Conservation (phyloP, 768 basidiomycete genomes). For the Amanita molliuscula region DNA sequence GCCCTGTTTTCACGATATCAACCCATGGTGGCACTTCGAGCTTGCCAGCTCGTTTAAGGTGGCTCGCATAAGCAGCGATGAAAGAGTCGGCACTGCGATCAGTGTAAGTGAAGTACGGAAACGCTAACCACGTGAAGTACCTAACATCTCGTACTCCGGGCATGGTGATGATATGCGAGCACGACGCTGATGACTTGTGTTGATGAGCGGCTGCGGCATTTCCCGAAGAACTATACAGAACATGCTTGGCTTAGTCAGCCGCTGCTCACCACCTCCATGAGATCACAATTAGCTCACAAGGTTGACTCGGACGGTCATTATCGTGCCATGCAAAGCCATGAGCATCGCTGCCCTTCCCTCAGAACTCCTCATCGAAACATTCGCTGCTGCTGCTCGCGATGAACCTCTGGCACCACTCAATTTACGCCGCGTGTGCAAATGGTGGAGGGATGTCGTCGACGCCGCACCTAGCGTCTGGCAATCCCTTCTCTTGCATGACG, state of each 20-base stretch:
- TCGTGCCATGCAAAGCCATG: neutral
- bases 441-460: conserved; percentile 47
- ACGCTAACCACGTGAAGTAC: conserved; percentile 25
- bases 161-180: conserved; percentile 43
- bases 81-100: conserved; percentile 77
- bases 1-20: conserved; percentile 96
- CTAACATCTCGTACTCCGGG: conserved; percentile 79
- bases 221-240: conserved; percentile 34
- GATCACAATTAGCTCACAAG: conserved; percentile 11
- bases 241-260: conserved; percentile 7
- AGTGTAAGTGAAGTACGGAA: conserved; percentile 11
- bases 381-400: conserved; percentile 31
- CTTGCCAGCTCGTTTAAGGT: conserved; percentile 97
- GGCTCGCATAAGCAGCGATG: conserved; percentile 89
- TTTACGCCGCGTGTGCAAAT: conserved; percentile 42
- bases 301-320: neutral
- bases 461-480: conserved; percentile 55
- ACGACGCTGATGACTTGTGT: conserved; percentile 41
- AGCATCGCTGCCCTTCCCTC: conserved; percentile 31
- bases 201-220: conserved; percentile 32
- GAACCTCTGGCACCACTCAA: conserved; percentile 38
- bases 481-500: conserved; percentile 39
- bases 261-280: neutral
- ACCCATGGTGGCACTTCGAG: conserved; percentile 99
- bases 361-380: conserved; percentile 57